phyloP scores from a whole-genome alignment of 2,329 filamentous ascomycete species.

The Aciculosporium take region DNA sequence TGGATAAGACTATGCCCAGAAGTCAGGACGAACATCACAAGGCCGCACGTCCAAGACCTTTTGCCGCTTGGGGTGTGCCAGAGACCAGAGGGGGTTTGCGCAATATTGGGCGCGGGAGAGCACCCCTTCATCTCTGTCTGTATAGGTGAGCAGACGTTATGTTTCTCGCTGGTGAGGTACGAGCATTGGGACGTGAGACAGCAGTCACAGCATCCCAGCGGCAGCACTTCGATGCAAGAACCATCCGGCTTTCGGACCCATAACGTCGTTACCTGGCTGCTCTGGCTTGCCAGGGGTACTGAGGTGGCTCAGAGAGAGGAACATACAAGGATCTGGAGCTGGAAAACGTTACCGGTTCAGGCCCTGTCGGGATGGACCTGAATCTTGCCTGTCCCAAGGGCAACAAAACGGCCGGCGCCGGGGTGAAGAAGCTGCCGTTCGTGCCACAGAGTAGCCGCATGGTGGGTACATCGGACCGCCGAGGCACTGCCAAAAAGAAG shows the following conservation, averaged over 20 bases:
- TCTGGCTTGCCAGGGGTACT: not conserved
- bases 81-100: too few species aligned
- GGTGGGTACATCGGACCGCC: not conserved
- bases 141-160: not conserved
- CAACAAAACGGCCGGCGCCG: not conserved
- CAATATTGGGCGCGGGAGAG: too few species aligned
- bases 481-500: not conserved
- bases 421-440: not conserved
- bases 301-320: not conserved
- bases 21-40: constrained; percentile 2
- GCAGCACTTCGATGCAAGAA: constrained; percentile 2
- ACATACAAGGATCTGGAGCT: not conserved
- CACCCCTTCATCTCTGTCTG: not conserved
- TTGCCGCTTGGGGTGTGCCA: not conserved
- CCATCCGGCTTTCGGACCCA: not conserved
- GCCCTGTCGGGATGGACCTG: not conserved
- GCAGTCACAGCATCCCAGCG: not conserved
- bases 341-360: not conserved
- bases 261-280: not conserved
- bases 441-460: constrained; percentile 1
- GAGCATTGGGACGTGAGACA: constrained; percentile 3
- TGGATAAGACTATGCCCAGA: not conserved
- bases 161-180: not conserved
- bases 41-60: too few species aligned
- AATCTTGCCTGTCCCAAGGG: not conserved